phyloP scores from a whole-genome alignment of 768 basidiomycete genomes.

The Hypholoma sublateritium region DNA sequence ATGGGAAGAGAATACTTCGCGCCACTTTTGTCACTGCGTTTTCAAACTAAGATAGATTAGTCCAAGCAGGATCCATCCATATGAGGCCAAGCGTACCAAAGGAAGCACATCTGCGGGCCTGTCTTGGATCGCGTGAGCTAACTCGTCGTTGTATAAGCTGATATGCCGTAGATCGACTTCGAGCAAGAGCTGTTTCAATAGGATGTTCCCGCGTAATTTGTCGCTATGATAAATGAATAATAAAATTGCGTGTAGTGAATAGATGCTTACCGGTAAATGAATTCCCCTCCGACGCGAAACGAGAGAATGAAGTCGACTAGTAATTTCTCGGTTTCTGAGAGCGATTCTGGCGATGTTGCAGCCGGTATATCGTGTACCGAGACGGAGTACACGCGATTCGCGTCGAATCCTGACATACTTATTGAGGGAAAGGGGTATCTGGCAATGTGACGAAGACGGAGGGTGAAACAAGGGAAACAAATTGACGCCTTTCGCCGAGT shows the following conservation, averaged over 20 bases:
- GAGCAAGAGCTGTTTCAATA: conserved; percentile 84
- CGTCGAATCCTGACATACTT: conserved; percentile 86
- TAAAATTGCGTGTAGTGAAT: background rate
- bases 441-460: background rate
- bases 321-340: conserved; percentile 78
- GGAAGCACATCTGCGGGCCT: conserved; percentile 87
- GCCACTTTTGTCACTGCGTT: conserved; percentile 86
- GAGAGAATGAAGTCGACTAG: conserved; percentile 85
- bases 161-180: conserved; percentile 83
- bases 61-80: background rate
- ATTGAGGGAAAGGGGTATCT: conserved; percentile 13
- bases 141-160: conserved; percentile 87
- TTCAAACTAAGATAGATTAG: conserved; percentile 66
- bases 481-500: conserved; percentile 9
- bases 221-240: conserved; percentile 51
- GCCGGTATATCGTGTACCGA: conserved; percentile 68
- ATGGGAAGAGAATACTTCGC: conserved; percentile 78
- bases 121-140: conserved; percentile 89
- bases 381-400: conserved; percentile 78
- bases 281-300: conserved; percentile 88
- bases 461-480: conserved; percentile 9
- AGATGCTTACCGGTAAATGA: conserved; percentile 76
- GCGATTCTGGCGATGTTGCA: conserved; percentile 61
- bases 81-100: conserved; percentile 47
- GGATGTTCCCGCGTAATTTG: conserved; percentile 83